Percentiles rank a stretch among this genome's conserved stretches.
Evolutionary conservation across 2,329 filamentous ascomycete genomes (phyloP).

Genomic region (Curvularia hawaiiensis): DNA sequence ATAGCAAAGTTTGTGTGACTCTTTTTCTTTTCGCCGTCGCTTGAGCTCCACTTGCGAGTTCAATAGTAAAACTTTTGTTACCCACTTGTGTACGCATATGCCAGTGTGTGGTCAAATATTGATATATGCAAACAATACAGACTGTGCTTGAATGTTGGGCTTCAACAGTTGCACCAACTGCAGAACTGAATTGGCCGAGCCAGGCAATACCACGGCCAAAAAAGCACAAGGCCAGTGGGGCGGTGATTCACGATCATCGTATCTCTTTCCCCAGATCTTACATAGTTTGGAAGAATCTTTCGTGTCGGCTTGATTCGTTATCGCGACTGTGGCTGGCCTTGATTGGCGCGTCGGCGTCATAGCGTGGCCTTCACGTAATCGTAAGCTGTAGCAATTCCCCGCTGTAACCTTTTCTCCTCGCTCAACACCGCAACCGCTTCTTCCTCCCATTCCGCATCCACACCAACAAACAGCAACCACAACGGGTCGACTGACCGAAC

Average conservation of each 20-base stretch:
- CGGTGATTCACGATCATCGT: background rate
- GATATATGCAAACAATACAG: background rate
- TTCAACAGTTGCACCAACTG: background rate
- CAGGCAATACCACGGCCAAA: background rate
- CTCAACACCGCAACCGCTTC: background rate
- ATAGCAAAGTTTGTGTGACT: slow-evolving; percentile 2
- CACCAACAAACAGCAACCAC: background rate
- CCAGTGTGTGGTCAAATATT: background rate
- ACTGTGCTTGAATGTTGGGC: background rate
- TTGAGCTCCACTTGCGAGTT: background rate
- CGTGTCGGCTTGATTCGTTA: slow-evolving; percentile 1
- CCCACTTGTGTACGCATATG: background rate
- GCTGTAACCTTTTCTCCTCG: slow-evolving; percentile 1
- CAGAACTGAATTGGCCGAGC: background rate
- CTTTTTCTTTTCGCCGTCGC: background rate
- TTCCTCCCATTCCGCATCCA: background rate
- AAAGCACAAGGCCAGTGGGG: slow-evolving; percentile 6
- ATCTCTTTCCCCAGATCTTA: slow-evolving; percentile 2
- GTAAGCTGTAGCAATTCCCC: slow-evolving; percentile 2
- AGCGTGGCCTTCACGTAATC: slow-evolving; percentile 6
- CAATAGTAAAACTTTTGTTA: background rate
- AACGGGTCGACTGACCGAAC: background rate
- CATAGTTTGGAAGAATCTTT: slow-evolving; percentile 4
- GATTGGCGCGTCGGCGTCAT: slow-evolving; percentile 6
- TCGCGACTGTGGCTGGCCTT: background rate